These are phyloP conservation scores for Termitomyces sp. DNA, from an alignment of 768 basidiomycete species.

Conservation along the genomic window DNA sequence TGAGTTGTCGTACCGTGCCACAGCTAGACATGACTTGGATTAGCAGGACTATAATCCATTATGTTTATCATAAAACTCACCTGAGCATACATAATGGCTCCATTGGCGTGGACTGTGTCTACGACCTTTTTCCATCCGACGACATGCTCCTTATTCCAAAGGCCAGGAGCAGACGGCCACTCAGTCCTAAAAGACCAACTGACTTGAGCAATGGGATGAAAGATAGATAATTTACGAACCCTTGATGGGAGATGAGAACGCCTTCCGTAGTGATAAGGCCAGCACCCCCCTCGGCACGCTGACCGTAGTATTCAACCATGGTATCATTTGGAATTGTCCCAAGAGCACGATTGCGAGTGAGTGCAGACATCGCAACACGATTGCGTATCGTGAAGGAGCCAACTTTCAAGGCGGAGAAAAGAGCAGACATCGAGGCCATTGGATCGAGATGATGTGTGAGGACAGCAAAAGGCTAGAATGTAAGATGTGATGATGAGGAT, in stretches of 20 bases:
- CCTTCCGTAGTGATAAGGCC: constrained; percentile 36
- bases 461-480: background rate
- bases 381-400: constrained; percentile 30
- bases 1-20: constrained; percentile 32
- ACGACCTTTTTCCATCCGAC: constrained; percentile 43
- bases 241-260: constrained; percentile 36
- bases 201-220: background rate
- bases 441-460: background rate
- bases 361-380: constrained; percentile 29
- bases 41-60: background rate
- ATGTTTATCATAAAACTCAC: constrained; percentile 12
- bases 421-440: constrained; percentile 11
- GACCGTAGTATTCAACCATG: constrained; percentile 34
- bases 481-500: background rate
- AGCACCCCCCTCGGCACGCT: constrained; percentile 32
- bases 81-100: constrained; percentile 43
- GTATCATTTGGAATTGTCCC: constrained; percentile 29
- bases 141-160: constrained; percentile 43
- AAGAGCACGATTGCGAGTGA: constrained; percentile 33
- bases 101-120: constrained; percentile 43
- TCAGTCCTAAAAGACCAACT: constrained; percentile 31
- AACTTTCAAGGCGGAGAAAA: constrained; percentile 26
- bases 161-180: constrained; percentile 42
- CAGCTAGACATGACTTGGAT: constrained; percentile 16
- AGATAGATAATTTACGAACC: constrained; percentile 28